Evolutionary conservation across 2,329 filamentous ascomycete species (phyloP).

Genomic region (Boeremia lycopersici): DNA sequence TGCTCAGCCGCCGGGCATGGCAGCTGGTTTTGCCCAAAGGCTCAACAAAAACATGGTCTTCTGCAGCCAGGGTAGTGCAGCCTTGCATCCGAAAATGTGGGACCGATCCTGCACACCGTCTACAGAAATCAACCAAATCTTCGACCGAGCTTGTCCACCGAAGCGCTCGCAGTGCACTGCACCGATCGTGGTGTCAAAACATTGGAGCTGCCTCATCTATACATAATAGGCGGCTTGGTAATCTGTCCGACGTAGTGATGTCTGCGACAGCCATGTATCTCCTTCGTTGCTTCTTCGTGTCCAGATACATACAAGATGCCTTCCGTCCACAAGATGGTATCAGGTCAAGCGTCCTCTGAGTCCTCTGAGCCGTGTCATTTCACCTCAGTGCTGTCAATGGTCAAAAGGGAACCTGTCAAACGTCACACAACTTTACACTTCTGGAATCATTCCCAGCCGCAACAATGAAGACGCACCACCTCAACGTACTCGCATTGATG

Average conservation of each 20-base stretch:
- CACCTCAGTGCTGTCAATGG: too few relatives aligned
- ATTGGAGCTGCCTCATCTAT: background rate
- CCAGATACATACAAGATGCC: background rate
- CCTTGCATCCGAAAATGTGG: background rate
- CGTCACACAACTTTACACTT: background rate
- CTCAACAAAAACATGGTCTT: background rate
- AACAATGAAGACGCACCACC: background rate
- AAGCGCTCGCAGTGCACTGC: background rate
- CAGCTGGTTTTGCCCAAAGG: background rate
- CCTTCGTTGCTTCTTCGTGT: background rate
- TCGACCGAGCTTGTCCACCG: conserved; percentile 7
- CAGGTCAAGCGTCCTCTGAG: too few relatives aligned
- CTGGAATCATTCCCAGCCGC: too few relatives aligned
- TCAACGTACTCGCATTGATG: background rate
- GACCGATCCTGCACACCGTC: background rate
- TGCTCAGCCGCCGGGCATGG: background rate
- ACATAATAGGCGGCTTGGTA: background rate
- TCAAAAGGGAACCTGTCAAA: background rate
- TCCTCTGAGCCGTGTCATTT: too few relatives aligned
- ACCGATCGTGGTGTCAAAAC: background rate
- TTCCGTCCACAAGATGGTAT: background rate
- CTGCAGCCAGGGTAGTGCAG: background rate
- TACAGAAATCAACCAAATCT: conserved; percentile 1
- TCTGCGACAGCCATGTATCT: background rate
- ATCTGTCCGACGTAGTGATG: background rate